Conservation (phyloP, 495 filamentous ascomycete genomes). For the Astrothelium macrocarpum region DNA sequence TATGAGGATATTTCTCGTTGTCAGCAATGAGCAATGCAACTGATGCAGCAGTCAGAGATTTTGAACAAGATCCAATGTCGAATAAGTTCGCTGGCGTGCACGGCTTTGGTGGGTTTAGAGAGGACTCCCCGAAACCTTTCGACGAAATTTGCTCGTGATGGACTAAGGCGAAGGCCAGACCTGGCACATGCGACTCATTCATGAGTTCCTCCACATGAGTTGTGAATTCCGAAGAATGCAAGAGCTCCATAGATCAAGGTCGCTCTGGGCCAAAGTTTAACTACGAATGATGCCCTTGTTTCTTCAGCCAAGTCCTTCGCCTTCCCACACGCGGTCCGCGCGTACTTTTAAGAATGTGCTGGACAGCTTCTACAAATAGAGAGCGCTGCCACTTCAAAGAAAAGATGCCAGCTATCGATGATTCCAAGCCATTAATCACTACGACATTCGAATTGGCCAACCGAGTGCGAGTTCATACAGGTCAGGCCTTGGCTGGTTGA, state of each 20-base stretch:
- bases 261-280: not conserved
- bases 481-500: too few species aligned
- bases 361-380: too few species aligned
- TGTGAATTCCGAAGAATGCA: conserved; percentile 5
- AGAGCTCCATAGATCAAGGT: conserved; percentile 7
- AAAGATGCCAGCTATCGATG: too few species aligned
- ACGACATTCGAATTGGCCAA: too few species aligned
- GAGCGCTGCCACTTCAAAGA: too few species aligned
- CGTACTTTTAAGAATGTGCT: too few species aligned
- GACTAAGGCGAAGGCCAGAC: conserved; percentile 10
- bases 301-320: too few species aligned
- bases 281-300: not conserved
- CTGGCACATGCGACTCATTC: conserved; percentile 9
- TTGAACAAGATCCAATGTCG: conserved; percentile 15
- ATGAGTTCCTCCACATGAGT: conserved; percentile 7
- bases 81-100: conserved; percentile 13
- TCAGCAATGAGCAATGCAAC: conserved; percentile 28
- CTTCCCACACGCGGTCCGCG: too few species aligned
- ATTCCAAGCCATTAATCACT: too few species aligned
- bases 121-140: conserved; percentile 8
- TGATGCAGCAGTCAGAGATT: conserved; percentile 29
- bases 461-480: too few species aligned
- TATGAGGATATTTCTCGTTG: conserved; percentile 21
- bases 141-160: conserved; percentile 5
- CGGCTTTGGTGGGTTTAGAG: conserved; percentile 8